phyloP scores from a whole-genome alignment of 202 grass and related monocot genomes.

The Cymbopogon flexuosus region DNA sequence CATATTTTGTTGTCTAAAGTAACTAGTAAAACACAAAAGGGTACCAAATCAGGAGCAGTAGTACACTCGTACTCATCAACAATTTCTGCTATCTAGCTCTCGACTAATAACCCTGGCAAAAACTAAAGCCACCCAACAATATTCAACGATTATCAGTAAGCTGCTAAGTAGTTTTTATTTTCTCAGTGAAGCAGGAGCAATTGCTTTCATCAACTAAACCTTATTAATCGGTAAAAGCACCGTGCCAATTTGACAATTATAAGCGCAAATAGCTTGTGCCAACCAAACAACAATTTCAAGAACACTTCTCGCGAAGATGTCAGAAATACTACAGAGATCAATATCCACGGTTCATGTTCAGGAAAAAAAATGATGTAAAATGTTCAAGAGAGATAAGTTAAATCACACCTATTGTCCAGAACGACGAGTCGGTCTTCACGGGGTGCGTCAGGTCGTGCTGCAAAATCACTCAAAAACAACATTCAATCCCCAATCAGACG shows the following conservation, averaged over 20 bases:
- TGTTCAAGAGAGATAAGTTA: neutral
- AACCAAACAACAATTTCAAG: neutral
- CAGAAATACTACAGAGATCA: neutral
- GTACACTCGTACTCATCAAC: neutral
- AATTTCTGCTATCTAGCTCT: neutral
- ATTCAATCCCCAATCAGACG: neutral
- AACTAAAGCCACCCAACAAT: neutral
- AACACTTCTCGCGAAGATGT: neutral
- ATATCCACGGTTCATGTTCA: no score
- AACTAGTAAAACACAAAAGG: neutral
- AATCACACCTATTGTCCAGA: conserved; percentile 79
- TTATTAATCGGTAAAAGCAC: neutral
- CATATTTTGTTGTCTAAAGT: neutral
- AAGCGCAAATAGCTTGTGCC: neutral
- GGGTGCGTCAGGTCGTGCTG: conserved; percentile 65
- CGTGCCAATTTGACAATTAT: neutral
- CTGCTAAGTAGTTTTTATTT: neutral
- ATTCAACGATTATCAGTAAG: neutral
- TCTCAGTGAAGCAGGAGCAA: neutral
- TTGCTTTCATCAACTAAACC: neutral
- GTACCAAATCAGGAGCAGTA: neutral
- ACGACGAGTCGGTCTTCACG: conserved; percentile 87
- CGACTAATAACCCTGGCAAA: conserved; percentile 7
- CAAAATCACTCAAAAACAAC: conserved; percentile 28
- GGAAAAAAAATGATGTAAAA: neutral